These are phyloP conservation scores for Diutina neorugosa DNA, from an alignment of 1,139 yeast genomes.

Conservation along the genomic window DNA sequence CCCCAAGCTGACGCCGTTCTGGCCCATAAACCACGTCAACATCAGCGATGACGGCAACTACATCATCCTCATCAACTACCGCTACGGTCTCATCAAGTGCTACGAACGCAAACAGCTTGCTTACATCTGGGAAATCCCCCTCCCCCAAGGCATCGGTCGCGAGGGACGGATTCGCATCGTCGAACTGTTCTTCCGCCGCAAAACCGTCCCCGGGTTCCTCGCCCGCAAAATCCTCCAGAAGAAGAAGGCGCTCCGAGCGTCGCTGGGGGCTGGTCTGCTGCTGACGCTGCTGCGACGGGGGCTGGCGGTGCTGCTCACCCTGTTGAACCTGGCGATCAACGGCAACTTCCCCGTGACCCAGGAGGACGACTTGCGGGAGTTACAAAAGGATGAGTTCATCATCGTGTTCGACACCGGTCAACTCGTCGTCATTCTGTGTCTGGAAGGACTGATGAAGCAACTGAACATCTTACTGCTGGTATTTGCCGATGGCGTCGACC, in stretches of 20 bases:
- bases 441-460: constrained; percentile 1
- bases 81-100: constrained; percentile 39
- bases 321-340: background rate
- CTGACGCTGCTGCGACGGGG: constrained; percentile 2
- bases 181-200: constrained; percentile 49
- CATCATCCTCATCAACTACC: constrained; percentile 44
- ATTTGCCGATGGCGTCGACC: background rate
- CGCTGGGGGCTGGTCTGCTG: background rate
- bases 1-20: constrained; percentile 10
- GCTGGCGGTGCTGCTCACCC: background rate
- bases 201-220: constrained; percentile 37
- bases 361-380: background rate
- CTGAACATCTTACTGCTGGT: constrained; percentile 2
- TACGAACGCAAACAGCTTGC: constrained; percentile 42
- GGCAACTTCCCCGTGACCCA: background rate
- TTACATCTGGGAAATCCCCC: constrained; percentile 38
- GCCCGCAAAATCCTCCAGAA: constrained; percentile 30
- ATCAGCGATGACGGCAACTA: constrained; percentile 50
- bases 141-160: constrained; percentile 13
- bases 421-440: background rate
- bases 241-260: constrained; percentile 8
- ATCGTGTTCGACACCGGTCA: background rate
- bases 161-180: constrained; percentile 21
- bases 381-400: background rate
- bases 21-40: constrained; percentile 58